A percentile compares a stretch with the other conserved stretches of the same genome.
These are phyloP conservation scores for Oryza meridionalis DNA, from an alignment of 176 grass and related monocot genomes.

Conservation along the genomic window DNA sequence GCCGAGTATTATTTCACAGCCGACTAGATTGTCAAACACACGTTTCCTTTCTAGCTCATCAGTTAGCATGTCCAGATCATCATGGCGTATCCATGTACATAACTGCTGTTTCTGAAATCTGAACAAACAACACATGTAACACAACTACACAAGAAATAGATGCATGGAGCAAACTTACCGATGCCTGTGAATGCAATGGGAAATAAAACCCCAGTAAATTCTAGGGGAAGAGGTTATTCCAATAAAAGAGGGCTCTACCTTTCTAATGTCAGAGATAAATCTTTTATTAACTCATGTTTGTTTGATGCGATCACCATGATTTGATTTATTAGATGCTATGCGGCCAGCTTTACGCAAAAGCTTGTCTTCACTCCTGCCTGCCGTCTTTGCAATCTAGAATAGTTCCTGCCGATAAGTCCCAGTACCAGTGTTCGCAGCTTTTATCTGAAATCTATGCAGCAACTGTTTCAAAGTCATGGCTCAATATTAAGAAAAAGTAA, in stretches of 20 bases:
- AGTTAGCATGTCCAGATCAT: neutral
- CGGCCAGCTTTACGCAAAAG: conserved; percentile 29
- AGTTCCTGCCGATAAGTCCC: conserved; percentile 11
- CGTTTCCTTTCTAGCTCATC: neutral
- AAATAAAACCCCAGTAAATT: neutral
- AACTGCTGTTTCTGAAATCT: neutral
- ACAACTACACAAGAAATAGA: neutral
- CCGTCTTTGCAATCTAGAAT: conserved; percentile 36
- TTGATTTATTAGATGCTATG: conserved; percentile 37
- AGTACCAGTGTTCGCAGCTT: conserved; percentile 5
- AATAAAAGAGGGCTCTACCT: neutral
- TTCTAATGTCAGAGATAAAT: neutral
- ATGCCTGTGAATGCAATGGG: neutral
- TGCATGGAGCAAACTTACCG: neutral
- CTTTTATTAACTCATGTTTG: neutral
- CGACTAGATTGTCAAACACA: neutral
- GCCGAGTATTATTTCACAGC: neutral
- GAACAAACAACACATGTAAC: neutral
- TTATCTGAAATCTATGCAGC: conserved; percentile 35
- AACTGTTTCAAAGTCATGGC: conserved; percentile 38
- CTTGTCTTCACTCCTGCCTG: conserved; percentile 26
- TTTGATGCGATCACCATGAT: conserved; percentile 32
- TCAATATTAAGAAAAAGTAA: conserved; percentile 29
- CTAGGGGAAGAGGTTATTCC: neutral
- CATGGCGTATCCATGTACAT: neutral